phyloP scores from a whole-genome alignment of 139 green algal genomes.

The Picochlorum sp. region DNA sequence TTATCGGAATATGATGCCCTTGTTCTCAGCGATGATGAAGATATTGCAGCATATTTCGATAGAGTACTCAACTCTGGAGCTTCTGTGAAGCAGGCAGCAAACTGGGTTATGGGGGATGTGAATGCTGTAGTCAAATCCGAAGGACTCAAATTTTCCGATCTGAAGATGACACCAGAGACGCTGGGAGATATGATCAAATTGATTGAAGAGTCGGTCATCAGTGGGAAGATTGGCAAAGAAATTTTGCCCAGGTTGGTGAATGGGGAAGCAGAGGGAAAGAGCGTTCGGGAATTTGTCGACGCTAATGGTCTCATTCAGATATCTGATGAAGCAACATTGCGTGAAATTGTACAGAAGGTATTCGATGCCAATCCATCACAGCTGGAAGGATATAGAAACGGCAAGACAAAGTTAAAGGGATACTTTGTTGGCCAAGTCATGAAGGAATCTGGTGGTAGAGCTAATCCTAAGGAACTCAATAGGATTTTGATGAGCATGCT shows the following conservation, averaged over 20 bases:
- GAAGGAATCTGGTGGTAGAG: conserved; percentile 71
- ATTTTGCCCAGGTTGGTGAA: conserved; percentile 73
- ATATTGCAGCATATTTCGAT: conserved; percentile 66
- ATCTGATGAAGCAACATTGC: conserved; percentile 64
- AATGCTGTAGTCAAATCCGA: conserved; percentile 69
- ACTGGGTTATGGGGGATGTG: conserved; percentile 94
- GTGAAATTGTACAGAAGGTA: conserved; percentile 68
- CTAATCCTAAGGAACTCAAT: conserved; percentile 74
- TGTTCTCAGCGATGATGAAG: conserved; percentile 73
- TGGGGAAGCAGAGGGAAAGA: conserved; percentile 37
- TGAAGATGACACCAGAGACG: conserved; percentile 39
- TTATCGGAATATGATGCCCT: conserved; percentile 69
- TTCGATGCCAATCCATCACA: conserved; percentile 74
- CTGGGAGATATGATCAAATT: conserved; percentile 87
- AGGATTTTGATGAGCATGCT: conserved; percentile 58
- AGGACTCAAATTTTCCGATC: conserved; percentile 33
- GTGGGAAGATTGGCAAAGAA: conserved; percentile 96
- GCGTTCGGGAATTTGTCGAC: conserved; percentile 53
- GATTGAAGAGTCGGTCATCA: conserved; percentile 83
- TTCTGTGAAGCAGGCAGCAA: conserved; percentile 73
- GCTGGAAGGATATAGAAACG: conserved; percentile 64
- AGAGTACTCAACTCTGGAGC: conserved; percentile 52
- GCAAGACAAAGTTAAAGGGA: conserved; percentile 81
- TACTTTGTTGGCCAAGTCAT: conserved; percentile 83
- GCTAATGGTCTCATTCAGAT: conserved; percentile 72